Base-by-base conservation (phyloP, 2,329 filamentous ascomycete species). In the Ustulina deusta region DNA sequence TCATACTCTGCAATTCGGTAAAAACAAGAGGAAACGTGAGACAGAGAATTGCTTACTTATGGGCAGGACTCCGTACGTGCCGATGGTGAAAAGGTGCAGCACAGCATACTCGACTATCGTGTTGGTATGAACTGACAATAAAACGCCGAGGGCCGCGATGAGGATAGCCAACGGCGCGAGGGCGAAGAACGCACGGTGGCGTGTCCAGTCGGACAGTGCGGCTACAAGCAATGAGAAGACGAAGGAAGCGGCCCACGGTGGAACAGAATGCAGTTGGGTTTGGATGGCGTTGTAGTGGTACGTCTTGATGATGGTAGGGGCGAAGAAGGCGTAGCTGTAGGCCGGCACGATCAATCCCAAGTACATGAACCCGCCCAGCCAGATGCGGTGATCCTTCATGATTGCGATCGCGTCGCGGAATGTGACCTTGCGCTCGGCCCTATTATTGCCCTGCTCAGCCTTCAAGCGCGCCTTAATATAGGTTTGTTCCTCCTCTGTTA, bases 31-130 rank as follows among this genome's bases (percentile, higher is more conserved):
- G 17, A 20, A n/a, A 20, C 34, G n/a, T 51, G 17, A 6, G 4
- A 17, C 13, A 3, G 20, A 38, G n/a, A 27, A 42, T 27, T n/a
- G 27, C 54, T 56, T 34, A 56, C 54, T 88, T 34, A 97, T 90
- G 0, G 95, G 94, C 91, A 97, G 94, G n/a, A 94, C 93, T 0
- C 89, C 90, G 80, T 97, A 97, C 0, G 88, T 86, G 57, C 93
- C 93, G 81, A 90, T 90, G 1, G 92, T 91, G 57, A 97, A 88
- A 36, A 97, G 83, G 83, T 97, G 97, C 0, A 97, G 85, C 0
- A 91, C 92, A 0, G 84, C 91, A 74, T 97, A 97, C 78, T 96
- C 87, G 6, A 93, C 80, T 13, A 85, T 70, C 0, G 81, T 83
- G 77, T 93, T 87, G 76, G 91, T 80, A 78, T 95, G 91, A 5